A percentile compares a stretch with the other conserved stretches of the same genome.
Evolutionary conservation across 257 asterid genomes (phyloP).

Genomic region (Marsdenia floribunda): DNA sequence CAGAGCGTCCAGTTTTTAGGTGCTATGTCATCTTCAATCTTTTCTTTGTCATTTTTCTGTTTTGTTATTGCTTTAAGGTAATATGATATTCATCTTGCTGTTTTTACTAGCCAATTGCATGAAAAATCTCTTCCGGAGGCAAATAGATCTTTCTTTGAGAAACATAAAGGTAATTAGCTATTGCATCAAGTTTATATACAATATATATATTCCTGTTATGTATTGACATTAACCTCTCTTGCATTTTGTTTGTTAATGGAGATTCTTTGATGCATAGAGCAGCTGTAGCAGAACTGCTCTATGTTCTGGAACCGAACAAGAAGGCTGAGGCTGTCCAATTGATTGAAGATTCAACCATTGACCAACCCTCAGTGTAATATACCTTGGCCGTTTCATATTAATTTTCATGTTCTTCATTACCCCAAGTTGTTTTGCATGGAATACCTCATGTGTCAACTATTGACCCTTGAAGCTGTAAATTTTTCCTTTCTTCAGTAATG

Average conservation of each 20-base stretch:
- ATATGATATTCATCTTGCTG: not conserved
- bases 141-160: conserved; percentile 66
- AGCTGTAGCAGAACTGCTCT: conserved; percentile 85
- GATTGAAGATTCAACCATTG: conserved; percentile 63
- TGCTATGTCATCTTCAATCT: conserved; percentile 21
- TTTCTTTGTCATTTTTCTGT: not conserved
- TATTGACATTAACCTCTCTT: not conserved
- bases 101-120: conserved; percentile 59
- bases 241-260: conserved; percentile 29
- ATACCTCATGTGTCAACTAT: not conserved
- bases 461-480: conserved; percentile 8
- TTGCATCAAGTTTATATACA: conserved; percentile 4
- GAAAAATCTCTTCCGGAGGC: conserved; percentile 78
- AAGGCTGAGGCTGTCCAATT: conserved; percentile 63
- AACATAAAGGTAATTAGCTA: conserved; percentile 51
- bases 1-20: conserved; percentile 74
- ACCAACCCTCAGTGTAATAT: conserved; percentile 51
- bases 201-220: not conserved
- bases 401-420: not conserved
- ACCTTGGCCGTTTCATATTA: conserved; percentile 10
- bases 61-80: not conserved
- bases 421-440: not conserved
- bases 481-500: conserved; percentile 42
- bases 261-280: conserved; percentile 83
- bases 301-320: conserved; percentile 74